These are phyloP conservation scores for Eimeria brunetti DNA, from an alignment of 169 alveolate species.

Conservation along the genomic window DNA sequence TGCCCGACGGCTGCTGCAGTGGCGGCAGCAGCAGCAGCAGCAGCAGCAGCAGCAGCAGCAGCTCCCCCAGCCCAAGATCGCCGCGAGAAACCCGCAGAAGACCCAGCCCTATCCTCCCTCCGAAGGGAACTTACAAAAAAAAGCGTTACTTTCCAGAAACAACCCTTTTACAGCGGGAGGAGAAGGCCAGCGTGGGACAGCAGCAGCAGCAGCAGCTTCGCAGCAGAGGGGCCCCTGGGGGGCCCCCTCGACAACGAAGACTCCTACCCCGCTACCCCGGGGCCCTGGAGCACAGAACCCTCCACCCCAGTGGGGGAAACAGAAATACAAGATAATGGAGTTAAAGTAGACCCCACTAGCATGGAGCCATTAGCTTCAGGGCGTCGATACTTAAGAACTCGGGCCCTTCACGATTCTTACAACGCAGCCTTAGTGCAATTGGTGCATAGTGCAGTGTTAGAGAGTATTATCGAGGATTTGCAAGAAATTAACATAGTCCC, in stretches of 20 bases:
- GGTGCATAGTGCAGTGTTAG: not conserved
- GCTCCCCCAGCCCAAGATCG: not conserved
- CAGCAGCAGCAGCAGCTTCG: not conserved
- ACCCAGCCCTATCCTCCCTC: not conserved
- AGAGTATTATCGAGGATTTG: conserved; percentile 11
- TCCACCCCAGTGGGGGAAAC: not conserved
- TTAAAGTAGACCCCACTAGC: not conserved
- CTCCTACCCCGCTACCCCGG: conserved; percentile 48
- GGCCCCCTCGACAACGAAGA: conserved; percentile 19
- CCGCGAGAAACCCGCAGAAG: not conserved
- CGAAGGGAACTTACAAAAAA: conserved; percentile 12
- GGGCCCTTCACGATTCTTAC: conserved; percentile 33
- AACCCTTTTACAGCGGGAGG: not conserved
- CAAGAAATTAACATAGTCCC: conserved; percentile 35
- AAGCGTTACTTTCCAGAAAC: not conserved
- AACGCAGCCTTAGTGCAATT: conserved; percentile 29
- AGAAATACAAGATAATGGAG: conserved; percentile 4
- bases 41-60: not conserved
- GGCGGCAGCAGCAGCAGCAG: not conserved
- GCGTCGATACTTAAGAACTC: conserved; percentile 5
- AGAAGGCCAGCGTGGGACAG: not conserved
- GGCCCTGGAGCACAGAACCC: conserved; percentile 44
- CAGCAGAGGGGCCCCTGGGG: not conserved
- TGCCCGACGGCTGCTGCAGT: conserved; percentile 9
- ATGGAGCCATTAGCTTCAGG: conserved; percentile 40